These are phyloP conservation scores for Panus rudis DNA, from an alignment of 768 basidiomycete genomes.

Conservation along the genomic window DNA sequence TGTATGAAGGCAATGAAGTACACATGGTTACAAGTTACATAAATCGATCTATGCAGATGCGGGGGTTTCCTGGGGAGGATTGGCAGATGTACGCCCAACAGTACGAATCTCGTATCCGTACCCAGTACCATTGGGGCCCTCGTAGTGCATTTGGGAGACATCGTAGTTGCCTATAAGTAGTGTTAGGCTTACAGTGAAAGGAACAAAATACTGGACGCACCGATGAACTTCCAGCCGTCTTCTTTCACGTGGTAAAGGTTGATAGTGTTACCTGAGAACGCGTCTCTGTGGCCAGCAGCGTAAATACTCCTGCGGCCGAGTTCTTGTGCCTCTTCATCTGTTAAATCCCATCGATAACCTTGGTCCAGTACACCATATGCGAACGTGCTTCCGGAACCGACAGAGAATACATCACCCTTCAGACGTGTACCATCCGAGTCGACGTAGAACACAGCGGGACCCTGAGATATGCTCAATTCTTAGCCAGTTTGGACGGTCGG, in stretches of 20 bases:
- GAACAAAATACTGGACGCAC: conserved; percentile 35
- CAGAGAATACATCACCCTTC: conserved; percentile 97
- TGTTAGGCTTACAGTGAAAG: conserved; percentile 8
- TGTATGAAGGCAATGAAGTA: no score
- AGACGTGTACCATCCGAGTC: conserved; percentile 95
- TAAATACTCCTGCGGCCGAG: conserved; percentile 91
- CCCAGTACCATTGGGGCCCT: conserved; percentile 65
- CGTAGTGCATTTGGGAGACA: conserved; percentile 84
- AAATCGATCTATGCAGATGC: no score
- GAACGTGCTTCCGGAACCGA: conserved; percentile 96
- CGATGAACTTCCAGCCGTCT: conserved; percentile 94
- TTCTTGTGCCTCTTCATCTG: conserved; percentile 91
- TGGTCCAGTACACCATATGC: conserved; percentile 99
- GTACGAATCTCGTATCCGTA: conserved; percentile 79
- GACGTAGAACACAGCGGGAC: conserved; percentile 93
- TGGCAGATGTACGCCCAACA: conserved; percentile 46
- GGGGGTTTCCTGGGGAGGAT: conserved; percentile 33
- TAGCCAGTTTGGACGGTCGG: conserved; percentile 1
- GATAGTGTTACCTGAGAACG: conserved; percentile 92
- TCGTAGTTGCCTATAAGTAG: conserved; percentile 77
- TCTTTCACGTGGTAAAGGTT: conserved; percentile 96
- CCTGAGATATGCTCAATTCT: conserved; percentile 34
- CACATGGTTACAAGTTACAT: no score
- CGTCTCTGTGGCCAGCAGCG: conserved; percentile 94
- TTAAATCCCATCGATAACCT: conserved; percentile 88